These are phyloP conservation scores for Penicillium waksmanii DNA, from an alignment of 495 filamentous ascomycete species.

Conservation along the genomic window DNA sequence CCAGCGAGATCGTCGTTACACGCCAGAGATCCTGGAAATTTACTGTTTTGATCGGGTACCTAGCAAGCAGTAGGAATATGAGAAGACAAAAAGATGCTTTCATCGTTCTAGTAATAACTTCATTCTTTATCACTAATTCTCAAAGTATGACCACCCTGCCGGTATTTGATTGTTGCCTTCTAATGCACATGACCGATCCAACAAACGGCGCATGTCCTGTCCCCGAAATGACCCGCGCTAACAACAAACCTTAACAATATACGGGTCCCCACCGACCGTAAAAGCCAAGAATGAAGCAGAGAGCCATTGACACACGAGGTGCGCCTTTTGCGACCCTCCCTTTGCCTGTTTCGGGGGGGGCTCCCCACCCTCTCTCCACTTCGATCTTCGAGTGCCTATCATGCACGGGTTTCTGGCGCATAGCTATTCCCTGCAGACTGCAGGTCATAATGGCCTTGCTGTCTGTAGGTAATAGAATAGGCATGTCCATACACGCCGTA, in stretches of 20 bases:
- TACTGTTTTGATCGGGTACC: background rate
- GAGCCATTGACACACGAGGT: slow-evolving; percentile 25
- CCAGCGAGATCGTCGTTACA: slow-evolving; percentile 12
- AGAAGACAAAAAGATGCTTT: background rate
- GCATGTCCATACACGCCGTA: background rate
- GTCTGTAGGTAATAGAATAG: slow-evolving; percentile 15
- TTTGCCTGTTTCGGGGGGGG: slow-evolving; percentile 25
- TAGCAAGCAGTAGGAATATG: background rate
- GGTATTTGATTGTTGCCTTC: slow-evolving; percentile 13
- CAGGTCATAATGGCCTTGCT: slow-evolving; percentile 23
- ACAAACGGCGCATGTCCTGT: slow-evolving; percentile 18
- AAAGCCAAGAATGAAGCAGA: slow-evolving; percentile 26
- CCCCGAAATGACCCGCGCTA: slow-evolving; percentile 10
- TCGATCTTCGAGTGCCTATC: slow-evolving; percentile 18
- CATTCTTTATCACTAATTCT: background rate
- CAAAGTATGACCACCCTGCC: background rate
- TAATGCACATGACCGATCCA: slow-evolving; percentile 19
- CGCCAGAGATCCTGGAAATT: background rate
- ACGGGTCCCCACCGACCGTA: background rate
- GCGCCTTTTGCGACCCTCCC: slow-evolving; percentile 13
- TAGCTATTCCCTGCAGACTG: slow-evolving; percentile 31
- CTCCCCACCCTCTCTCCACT: slow-evolving; percentile 18
- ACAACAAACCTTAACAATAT: slow-evolving; percentile 15
- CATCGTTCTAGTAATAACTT: background rate
- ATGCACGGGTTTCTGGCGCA: slow-evolving; percentile 25